phyloP scores from a whole-genome alignment of 495 filamentous ascomycete genomes.

The Talaromyces proteolyticus region DNA sequence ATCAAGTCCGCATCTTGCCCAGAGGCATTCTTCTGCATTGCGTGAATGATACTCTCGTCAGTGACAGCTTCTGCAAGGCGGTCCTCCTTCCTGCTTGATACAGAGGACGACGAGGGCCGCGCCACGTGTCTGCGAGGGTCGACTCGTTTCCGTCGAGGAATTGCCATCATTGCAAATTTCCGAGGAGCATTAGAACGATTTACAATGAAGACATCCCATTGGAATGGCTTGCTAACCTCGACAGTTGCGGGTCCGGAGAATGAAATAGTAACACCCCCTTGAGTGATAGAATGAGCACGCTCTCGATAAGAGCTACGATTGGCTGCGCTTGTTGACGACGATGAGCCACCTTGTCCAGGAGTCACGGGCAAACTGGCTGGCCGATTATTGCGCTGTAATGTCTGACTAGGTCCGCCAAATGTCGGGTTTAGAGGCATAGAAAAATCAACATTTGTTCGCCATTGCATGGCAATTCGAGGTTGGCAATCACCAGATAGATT shows the following conservation, averaged over 20 bases:
- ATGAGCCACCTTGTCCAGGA: conserved; percentile 5
- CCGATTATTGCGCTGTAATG: conserved; percentile 43
- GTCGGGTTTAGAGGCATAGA: conserved; percentile 58
- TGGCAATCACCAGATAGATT: conserved; percentile 58
- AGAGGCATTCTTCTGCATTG: conserved; percentile 68
- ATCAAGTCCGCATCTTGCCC: conserved; percentile 71
- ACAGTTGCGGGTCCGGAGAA: conserved; percentile 58
- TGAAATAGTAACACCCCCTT: conserved; percentile 72
- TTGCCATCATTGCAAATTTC: conserved; percentile 73
- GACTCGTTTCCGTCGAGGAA: conserved; percentile 69
- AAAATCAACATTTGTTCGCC: conserved; percentile 81
- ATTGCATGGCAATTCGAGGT: conserved; percentile 72
- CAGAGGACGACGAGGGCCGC: conserved; percentile 42
- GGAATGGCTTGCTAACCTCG: conserved; percentile 68
- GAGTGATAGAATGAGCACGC: conserved; percentile 40
- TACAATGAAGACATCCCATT: conserved; percentile 85
- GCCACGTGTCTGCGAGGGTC: conserved; percentile 56
- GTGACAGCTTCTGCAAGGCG: conserved; percentile 70
- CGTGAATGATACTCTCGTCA: conserved; percentile 79
- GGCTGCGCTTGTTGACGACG: conserved; percentile 30
- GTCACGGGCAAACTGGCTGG: conserved; percentile 47
- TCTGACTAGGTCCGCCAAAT: conserved; percentile 57
- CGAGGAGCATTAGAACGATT: conserved; percentile 66
- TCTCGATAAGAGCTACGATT: conserved; percentile 48
- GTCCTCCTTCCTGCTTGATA: conserved; percentile 33